Base-by-base conservation (phyloP, 164 flowering plant genomes). In the Liriodendron chinense region DNA sequence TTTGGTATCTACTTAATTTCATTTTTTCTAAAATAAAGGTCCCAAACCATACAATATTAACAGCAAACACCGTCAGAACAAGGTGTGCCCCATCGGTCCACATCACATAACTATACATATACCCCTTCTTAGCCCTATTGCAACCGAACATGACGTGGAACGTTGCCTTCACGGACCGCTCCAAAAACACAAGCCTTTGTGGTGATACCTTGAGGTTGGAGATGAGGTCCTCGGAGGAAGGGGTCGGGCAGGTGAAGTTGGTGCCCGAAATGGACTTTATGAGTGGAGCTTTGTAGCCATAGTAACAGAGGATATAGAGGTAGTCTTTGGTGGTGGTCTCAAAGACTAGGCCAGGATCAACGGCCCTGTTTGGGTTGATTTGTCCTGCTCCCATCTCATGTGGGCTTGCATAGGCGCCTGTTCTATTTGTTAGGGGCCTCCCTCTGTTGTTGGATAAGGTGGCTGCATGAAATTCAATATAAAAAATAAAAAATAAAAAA, bases 361-460 rank as follows among this genome's bases (percentile, higher is more conserved):
- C 85, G 34, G 97, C 94, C 79, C 76, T 85, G 24, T 78, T 20
- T 25, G 93, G 98, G 75, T 73, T 87, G 63, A 92, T 85, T 76
- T 94, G 94, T 72, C 98, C 98, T 0, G 77, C 91, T 0, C 98
- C 98, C 62, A 78, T 77, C 12, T 91, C 93, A 70, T 88, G 94
- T 72, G 93, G 91, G 65, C 57, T 93, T 68, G 94, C 90, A 14
- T 63, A 65, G 47, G 26, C 3, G 34, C 81, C 73, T 72, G 91
- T 79, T 74, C 80, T 86, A 75, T 89, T 87, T 72, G 86, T 84
- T 28, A 90, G 26, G 1, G 85, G 83, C 61, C 80, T 84, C 69
- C 89, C 83, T 77, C 77, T 63, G 84, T 91, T 92, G 83, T 89
- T 84, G 24, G 78, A 75, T 9, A 66, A 34, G 1, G 83, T 85